A percentile compares a stretch with the other conserved stretches of the same genome.
phyloP scores from a whole-genome alignment of 1,284 basidiomycete genomes.

The Rhodotorula mucilaginosa region DNA sequence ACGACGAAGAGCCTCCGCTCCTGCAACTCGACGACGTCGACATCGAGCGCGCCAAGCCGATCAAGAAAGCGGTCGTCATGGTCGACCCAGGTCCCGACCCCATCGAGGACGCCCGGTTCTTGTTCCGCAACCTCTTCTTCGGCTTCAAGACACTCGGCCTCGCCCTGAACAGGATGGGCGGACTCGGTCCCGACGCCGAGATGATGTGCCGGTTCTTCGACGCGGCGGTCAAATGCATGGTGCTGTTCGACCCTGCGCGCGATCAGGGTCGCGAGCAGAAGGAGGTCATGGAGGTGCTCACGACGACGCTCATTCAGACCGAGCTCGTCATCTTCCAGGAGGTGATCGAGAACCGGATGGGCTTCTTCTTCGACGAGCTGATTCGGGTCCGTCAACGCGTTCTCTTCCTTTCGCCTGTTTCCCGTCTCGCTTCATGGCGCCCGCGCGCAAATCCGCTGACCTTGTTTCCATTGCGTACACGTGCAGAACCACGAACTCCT shows the following conservation, averaged over 20 bases:
- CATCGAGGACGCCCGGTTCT: constrained; percentile 68
- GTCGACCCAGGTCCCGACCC: constrained; percentile 49
- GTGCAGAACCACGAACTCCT: constrained; percentile 70
- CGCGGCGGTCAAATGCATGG: constrained; percentile 78
- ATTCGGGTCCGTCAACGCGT: constrained; percentile 51
- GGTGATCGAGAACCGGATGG: constrained; percentile 80
- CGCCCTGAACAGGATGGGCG: constrained; percentile 64
- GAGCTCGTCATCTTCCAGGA: constrained; percentile 90
- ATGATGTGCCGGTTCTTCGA: constrained; percentile 84
- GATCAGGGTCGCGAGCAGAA: constrained; percentile 74
- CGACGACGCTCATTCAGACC: constrained; percentile 71
- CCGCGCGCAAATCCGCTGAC: constrained; percentile 36
- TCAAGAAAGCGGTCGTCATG: constrained; percentile 49
- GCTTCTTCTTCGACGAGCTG: constrained; percentile 77
- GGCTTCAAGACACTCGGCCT: constrained; percentile 72
- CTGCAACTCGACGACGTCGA: constrained; percentile 43
- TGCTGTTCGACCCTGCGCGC: constrained; percentile 68
- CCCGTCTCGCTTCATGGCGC: constrained; percentile 18
- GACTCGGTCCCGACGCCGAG: constrained; percentile 75
- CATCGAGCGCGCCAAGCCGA: constrained; percentile 52
- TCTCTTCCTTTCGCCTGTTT: constrained; percentile 10
- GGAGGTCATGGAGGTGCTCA: constrained; percentile 84
- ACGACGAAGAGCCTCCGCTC: constrained; percentile 49
- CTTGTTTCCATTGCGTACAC: too few relatives aligned
- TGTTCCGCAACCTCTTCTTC: constrained; percentile 86